A percentile compares a stretch with the other conserved stretches of the same genome.
Evolutionary conservation across 2,329 filamentous ascomycete species (phyloP).

Genomic region (Verticillium dahliae): DNA sequence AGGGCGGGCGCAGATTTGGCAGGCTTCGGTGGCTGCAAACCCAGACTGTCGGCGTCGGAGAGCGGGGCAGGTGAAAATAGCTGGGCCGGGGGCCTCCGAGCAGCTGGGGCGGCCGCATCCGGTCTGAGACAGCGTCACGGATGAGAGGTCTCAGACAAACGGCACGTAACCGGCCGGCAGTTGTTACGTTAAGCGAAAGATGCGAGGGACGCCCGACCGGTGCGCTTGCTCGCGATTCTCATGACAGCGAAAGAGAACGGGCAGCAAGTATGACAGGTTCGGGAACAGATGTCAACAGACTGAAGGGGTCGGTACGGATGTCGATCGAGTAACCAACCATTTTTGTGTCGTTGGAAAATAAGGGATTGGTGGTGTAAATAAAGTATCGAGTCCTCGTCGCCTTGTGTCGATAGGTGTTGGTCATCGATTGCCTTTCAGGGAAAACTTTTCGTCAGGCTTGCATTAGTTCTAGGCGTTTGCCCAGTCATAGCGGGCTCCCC

Average conservation of each 20-base stretch:
- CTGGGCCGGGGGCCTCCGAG: not conserved
- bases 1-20: not conserved
- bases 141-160: slow-evolving; percentile 1
- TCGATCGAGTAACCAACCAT: not conserved
- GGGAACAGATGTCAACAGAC: not conserved
- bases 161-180: not conserved
- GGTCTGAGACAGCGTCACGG: slow-evolving; percentile 1
- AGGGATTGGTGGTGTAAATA: not conserved
- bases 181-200: slow-evolving; percentile 3
- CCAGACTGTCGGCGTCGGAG: not conserved
- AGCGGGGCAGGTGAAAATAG: not conserved
- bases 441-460: not conserved
- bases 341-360: not conserved
- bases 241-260: not conserved
- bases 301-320: not conserved
- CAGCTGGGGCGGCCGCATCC: not conserved
- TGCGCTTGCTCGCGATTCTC: not conserved
- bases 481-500: not conserved
- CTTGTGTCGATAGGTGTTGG: not conserved
- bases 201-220: not conserved
- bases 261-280: not conserved
- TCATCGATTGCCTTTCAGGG: not conserved
- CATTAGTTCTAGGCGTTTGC: not conserved
- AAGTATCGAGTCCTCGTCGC: not conserved
- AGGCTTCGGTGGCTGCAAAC: not conserved